phyloP scores from a whole-genome alignment of 257 asterid species.

The Sherardia arvensis region DNA sequence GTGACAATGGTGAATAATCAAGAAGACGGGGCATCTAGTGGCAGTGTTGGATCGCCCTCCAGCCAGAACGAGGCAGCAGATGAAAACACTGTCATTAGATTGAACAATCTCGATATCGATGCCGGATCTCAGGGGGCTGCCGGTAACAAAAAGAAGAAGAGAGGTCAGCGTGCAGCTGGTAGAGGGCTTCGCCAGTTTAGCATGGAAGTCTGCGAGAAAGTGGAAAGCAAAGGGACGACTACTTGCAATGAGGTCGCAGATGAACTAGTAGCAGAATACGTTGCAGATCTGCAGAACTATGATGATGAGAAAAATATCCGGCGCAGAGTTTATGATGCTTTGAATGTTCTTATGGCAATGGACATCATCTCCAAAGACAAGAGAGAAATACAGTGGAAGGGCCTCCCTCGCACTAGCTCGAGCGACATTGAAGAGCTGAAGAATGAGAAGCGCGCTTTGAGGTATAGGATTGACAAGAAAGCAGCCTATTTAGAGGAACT shows the following conservation, averaged over 20 bases:
- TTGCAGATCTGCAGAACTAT: conserved; percentile 87
- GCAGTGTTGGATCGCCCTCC: conserved; percentile 90
- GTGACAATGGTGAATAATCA: conserved; percentile 65
- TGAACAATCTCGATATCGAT: conserved; percentile 73
- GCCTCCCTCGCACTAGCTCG: conserved; percentile 79
- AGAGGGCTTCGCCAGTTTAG: conserved; percentile 99
- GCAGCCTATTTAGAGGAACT: conserved; percentile 83
- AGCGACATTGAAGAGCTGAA: conserved; percentile 85
- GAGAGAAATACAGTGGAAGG: conserved; percentile 98
- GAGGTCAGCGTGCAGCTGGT: conserved; percentile 94
- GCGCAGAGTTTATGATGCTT: conserved; percentile 92
- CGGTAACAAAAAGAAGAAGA: conserved; percentile 81
- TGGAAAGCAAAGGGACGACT: conserved; percentile 98
- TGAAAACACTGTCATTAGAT: conserved; percentile 48
- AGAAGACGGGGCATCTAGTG: conserved; percentile 64
- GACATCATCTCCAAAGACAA: conserved; percentile 95
- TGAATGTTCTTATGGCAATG: conserved; percentile 98
- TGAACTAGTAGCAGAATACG: conserved; percentile 93
- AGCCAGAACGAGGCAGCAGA: conserved; percentile 80
- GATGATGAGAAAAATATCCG: conserved; percentile 97
- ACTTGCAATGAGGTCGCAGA: conserved; percentile 99
- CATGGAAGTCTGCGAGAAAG: conserved; percentile 99
- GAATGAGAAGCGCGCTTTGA: conserved; percentile 68
- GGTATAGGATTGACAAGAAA: conserved; percentile 78
- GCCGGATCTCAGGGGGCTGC: conserved; percentile 78